Evolutionary conservation across 768 basidiomycete genomes (phyloP).

Genomic region (Phaeotremella fagi): DNA sequence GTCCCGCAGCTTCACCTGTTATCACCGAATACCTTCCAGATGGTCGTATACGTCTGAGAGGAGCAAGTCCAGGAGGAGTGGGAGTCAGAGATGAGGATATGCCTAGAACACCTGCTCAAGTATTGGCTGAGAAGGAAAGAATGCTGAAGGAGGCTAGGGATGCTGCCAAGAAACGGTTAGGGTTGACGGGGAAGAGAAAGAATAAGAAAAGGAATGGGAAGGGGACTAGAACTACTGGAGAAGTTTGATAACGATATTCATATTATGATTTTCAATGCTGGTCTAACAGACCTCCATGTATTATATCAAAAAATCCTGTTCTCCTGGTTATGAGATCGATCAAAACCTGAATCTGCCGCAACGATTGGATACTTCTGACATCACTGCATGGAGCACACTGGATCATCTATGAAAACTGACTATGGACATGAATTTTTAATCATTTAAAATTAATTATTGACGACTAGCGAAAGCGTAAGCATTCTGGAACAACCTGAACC

Average conservation of each 20-base stretch:
- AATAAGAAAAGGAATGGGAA: slow-evolving; percentile 9
- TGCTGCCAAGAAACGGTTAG: slow-evolving; percentile 38
- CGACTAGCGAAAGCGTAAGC: slow-evolving; percentile 52
- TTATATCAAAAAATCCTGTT: too few relatives aligned
- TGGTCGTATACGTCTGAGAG: slow-evolving; percentile 64
- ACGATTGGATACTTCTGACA: too few relatives aligned
- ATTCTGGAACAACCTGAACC: slow-evolving; percentile 93
- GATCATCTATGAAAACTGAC: too few relatives aligned
- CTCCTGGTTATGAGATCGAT: too few relatives aligned
- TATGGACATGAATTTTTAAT: too few relatives aligned
- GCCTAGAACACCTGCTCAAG: slow-evolving; percentile 32
- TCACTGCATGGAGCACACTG: too few relatives aligned
- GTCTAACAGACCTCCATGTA: too few relatives aligned
- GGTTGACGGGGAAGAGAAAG: slow-evolving; percentile 24
- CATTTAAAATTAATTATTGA: slow-evolving; percentile 4
- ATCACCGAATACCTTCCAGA: slow-evolving; percentile 71
- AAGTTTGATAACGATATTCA: neutral
- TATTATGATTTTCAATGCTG: too few relatives aligned
- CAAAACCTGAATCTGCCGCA: too few relatives aligned
- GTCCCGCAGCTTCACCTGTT: slow-evolving; percentile 79
- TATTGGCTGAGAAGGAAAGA: slow-evolving; percentile 25
- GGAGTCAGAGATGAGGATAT: slow-evolving; percentile 41
- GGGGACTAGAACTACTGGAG: slow-evolving; percentile 4
- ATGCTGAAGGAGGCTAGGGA: slow-evolving; percentile 38
- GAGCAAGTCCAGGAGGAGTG: slow-evolving; percentile 56